Percentiles rank a stretch among this genome's conserved stretches.
Evolutionary conservation across 306 rosid species (phyloP).

Genomic region (Sechiopsis laciniata): DNA sequence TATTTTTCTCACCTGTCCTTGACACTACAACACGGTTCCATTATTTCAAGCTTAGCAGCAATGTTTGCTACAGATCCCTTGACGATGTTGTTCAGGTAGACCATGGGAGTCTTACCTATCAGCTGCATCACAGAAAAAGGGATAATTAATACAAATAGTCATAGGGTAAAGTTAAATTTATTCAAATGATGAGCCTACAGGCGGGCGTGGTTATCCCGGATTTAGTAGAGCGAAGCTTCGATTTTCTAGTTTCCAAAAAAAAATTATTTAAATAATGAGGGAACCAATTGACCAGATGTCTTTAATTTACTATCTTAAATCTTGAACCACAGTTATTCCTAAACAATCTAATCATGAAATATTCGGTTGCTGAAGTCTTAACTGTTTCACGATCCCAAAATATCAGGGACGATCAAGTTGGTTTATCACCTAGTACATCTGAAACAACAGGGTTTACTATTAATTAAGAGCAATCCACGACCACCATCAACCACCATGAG

Average conservation of each 20-base stretch:
- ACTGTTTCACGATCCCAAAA: background rate
- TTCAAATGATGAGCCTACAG: background rate
- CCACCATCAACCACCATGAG: too few relatives aligned
- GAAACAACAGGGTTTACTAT: background rate
- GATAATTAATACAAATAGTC: conserved; percentile 13
- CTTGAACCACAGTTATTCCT: background rate
- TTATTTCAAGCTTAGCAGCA: conserved; percentile 98
- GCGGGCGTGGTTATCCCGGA: too few relatives aligned
- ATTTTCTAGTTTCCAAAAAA: too few relatives aligned
- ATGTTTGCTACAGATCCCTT: conserved; percentile 81
- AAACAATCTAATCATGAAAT: background rate
- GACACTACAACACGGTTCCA: conserved; percentile 99
- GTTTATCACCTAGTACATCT: background rate
- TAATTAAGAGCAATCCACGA: background rate
- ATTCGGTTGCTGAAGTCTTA: background rate
- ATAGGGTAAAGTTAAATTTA: background rate
- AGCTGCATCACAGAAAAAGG: conserved; percentile 50
- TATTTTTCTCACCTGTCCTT: conserved; percentile 70
- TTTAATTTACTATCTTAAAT: conserved; percentile 6
- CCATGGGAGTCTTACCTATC: conserved; percentile 96
- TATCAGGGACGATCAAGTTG: background rate
- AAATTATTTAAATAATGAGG: background rate
- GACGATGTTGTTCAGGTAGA: conserved; percentile 68
- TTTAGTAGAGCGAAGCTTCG: too few relatives aligned
- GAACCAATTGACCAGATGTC: background rate